phyloP scores from a whole-genome alignment of 2,329 filamentous ascomycete genomes.

The Colletotrichum musae region DNA sequence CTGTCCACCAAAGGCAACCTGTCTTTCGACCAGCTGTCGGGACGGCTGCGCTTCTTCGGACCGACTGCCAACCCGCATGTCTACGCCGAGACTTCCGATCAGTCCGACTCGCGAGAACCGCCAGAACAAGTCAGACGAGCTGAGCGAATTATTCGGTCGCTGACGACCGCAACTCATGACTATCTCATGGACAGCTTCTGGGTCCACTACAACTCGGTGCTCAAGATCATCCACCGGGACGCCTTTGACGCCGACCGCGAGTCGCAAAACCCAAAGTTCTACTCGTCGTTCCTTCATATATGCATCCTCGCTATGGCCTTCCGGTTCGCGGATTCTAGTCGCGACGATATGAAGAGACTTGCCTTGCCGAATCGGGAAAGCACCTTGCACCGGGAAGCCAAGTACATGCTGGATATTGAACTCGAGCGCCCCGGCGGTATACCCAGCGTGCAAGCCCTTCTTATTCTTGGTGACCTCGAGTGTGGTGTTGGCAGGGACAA shows the following conservation, averaged over 20 bases:
- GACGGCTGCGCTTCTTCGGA: constrained; percentile 66
- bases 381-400: constrained; percentile 67
- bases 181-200: constrained; percentile 68
- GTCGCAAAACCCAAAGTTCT: constrained; percentile 62
- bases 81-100: constrained; percentile 57
- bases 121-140: constrained; percentile 61
- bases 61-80: constrained; percentile 68
- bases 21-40: constrained; percentile 65
- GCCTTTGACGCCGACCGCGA: constrained; percentile 64
- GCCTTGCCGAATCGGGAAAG: constrained; percentile 63
- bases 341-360: constrained; percentile 64
- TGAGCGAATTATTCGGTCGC: constrained; percentile 62
- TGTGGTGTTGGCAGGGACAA: constrained; percentile 68
- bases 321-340: constrained; percentile 63
- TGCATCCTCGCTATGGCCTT: constrained; percentile 67
- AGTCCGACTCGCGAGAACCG: constrained; percentile 55
- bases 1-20: constrained; percentile 65
- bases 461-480: constrained; percentile 67
- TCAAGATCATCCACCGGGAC: constrained; percentile 64
- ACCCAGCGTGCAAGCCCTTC: constrained; percentile 65
- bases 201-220: constrained; percentile 64
- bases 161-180: constrained; percentile 63
- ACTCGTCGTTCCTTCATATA: constrained; percentile 67
- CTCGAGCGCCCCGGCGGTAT: constrained; percentile 67
- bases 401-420: constrained; percentile 68